These are phyloP conservation scores for Sisymbrium altissimum DNA, from an alignment of 345 rosid genomes.

Conservation along the genomic window DNA sequence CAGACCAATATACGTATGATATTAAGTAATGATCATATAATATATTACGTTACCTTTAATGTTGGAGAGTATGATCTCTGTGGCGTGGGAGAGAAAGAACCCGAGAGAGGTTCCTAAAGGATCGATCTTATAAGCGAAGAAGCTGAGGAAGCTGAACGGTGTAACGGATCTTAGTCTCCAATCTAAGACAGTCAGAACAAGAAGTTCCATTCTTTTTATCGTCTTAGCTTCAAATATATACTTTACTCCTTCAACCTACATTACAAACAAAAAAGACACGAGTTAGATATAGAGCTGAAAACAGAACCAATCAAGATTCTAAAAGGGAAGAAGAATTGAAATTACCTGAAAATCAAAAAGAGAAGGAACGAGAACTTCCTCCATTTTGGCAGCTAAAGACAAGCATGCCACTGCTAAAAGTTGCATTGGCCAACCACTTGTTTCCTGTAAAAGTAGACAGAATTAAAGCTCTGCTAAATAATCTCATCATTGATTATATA, in stretches of 20 bases:
- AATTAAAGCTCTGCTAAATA: conserved; percentile 6
- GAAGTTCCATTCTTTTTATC: conserved; percentile 84
- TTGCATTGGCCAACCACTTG: conserved; percentile 85
- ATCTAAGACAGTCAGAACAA: conserved; percentile 71
- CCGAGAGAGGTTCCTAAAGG: conserved; percentile 56
- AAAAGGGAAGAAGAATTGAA: background rate
- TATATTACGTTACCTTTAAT: conserved; percentile 54
- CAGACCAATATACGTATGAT: background rate
- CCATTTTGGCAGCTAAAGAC: conserved; percentile 98
- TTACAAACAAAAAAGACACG: background rate
- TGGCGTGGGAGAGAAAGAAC: conserved; percentile 62
- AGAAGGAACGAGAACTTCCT: conserved; percentile 89
- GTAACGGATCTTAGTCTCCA: conserved; percentile 97
- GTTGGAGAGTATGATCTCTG: conserved; percentile 73
- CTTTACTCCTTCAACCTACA: conserved; percentile 69
- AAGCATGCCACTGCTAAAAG: conserved; percentile 87
- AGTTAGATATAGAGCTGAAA: background rate
- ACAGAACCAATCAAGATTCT: background rate
- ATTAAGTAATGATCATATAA: background rate
- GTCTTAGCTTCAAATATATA: conserved; percentile 82
- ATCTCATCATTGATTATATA: conserved; percentile 9
- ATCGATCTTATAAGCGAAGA: conserved; percentile 90
- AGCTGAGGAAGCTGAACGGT: conserved; percentile 73
- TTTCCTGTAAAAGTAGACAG: conserved; percentile 42
- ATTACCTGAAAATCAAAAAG: conserved; percentile 89